A percentile compares a stretch with the other conserved stretches of the same genome.
Evolutionary conservation across 768 basidiomycete genomes (phyloP).

Genomic region (Dendrothele bispora): DNA sequence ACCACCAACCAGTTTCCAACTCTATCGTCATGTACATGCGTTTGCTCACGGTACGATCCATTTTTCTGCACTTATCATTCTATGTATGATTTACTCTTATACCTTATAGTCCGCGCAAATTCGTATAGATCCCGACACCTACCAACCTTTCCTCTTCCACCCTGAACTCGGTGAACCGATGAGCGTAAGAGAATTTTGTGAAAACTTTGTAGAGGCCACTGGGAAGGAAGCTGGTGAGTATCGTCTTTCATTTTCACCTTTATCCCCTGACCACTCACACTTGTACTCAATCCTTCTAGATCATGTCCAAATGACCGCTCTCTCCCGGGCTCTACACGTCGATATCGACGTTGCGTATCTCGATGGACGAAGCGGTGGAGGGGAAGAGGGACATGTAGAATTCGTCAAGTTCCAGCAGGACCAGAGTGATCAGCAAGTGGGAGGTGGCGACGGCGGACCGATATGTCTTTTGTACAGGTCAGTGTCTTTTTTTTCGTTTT

Average conservation of each 20-base stretch:
- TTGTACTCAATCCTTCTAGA: constrained; percentile 43
- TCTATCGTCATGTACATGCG: constrained; percentile 80
- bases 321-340: constrained; percentile 64
- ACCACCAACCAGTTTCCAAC: constrained; percentile 50
- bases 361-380: constrained; percentile 59
- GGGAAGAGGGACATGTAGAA: constrained; percentile 49
- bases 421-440: constrained; percentile 36
- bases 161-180: constrained; percentile 66
- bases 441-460: constrained; percentile 50
- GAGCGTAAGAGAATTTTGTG: constrained; percentile 67
- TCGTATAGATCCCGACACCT: constrained; percentile 58
- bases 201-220: constrained; percentile 71
- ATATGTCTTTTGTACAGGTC: constrained; percentile 77
- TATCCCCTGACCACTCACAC: constrained; percentile 17
- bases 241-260: not conserved
- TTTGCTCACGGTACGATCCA: constrained; percentile 57
- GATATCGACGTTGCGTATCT: constrained; percentile 80
- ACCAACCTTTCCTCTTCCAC: constrained; percentile 72
- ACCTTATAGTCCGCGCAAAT: constrained; percentile 67
- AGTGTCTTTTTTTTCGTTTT: constrained; percentile 3
- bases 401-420: constrained; percentile 60
- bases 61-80: not conserved
- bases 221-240: constrained; percentile 75
- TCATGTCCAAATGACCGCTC: constrained; percentile 79
- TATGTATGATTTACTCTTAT: not conserved